These are phyloP conservation scores for Claviceps sp. DNA, from an alignment of 2,329 filamentous ascomycete genomes.

Conservation along the genomic window DNA sequence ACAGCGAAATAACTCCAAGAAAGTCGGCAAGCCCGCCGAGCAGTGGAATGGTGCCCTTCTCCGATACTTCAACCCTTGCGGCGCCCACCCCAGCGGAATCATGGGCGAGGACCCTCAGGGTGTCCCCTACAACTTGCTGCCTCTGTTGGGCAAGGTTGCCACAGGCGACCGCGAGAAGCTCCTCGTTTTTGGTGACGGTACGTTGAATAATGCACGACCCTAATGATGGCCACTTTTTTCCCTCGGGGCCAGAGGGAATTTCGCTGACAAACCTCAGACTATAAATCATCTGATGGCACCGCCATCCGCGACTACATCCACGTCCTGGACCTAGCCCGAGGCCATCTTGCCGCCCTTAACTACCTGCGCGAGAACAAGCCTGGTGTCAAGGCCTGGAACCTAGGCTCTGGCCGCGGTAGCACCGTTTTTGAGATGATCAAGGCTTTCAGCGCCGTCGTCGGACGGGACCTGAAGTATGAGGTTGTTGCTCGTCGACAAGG, in stretches of 20 bases:
- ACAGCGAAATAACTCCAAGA: conserved; percentile 69
- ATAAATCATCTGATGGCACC: conserved; percentile 77
- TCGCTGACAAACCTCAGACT: conserved; percentile 46
- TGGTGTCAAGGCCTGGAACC: conserved; percentile 89
- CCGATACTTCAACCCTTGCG: conserved; percentile 95
- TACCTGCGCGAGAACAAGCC: conserved; percentile 74
- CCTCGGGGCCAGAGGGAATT: background rate
- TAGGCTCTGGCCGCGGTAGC: conserved; percentile 86
- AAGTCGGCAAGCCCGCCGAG: conserved; percentile 61
- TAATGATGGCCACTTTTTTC: background rate
- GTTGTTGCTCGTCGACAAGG: conserved; percentile 71
- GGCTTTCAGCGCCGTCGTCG: conserved; percentile 79
- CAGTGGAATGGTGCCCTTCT: conserved; percentile 89
- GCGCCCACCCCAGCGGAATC: conserved; percentile 85
- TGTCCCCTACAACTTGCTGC: conserved; percentile 89
- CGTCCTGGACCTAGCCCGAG: conserved; percentile 76
- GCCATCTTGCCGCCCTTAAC: conserved; percentile 80
- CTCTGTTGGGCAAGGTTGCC: conserved; percentile 86
- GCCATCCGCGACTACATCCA: conserved; percentile 98
- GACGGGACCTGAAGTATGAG: conserved; percentile 74
- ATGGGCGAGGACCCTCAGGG: conserved; percentile 98
- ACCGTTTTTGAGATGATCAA: conserved; percentile 97
- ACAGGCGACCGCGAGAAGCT: conserved; percentile 91
- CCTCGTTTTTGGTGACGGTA: conserved; percentile 85
- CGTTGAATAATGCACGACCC: conserved; percentile 16